Conservation (phyloP, 1,139 yeast genomes). For the Yamadazyma diddensiae region DNA sequence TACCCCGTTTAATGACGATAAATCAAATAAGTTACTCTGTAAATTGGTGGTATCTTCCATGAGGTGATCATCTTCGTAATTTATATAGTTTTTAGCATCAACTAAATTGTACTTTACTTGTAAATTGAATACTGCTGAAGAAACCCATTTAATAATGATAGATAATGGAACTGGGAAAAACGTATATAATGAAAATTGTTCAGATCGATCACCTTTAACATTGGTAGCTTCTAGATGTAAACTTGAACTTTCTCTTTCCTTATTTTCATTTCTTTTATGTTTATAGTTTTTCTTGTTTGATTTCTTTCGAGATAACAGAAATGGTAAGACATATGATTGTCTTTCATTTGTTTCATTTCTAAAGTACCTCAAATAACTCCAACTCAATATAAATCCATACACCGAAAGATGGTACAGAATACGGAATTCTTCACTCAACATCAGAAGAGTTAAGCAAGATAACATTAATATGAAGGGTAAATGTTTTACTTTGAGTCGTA, state of each 20-base stretch:
- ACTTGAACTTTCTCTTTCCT: slow-evolving; percentile 7
- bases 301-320: slow-evolving; percentile 22
- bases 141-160: slow-evolving; percentile 20
- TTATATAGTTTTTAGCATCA: slow-evolving; percentile 27
- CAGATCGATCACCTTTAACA: slow-evolving; percentile 38
- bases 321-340: slow-evolving; percentile 41
- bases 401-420: slow-evolving; percentile 24
- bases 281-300: slow-evolving; percentile 18
- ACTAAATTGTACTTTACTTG: slow-evolving; percentile 24
- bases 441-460: slow-evolving; percentile 17
- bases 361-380: slow-evolving; percentile 40
- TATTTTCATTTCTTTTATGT: slow-evolving; percentile 8
- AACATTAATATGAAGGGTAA: slow-evolving; percentile 33
- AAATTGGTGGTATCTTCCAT: slow-evolving; percentile 29
- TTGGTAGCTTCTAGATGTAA: slow-evolving; percentile 25
- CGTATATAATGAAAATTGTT: slow-evolving; percentile 40
- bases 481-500: slow-evolving; percentile 37
- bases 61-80: slow-evolving; percentile 21
- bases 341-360: slow-evolving; percentile 43
- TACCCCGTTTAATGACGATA: slow-evolving; percentile 43
- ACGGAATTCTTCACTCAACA: slow-evolving; percentile 28
- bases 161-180: slow-evolving; percentile 46
- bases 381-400: slow-evolving; percentile 34
- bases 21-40: slow-evolving; percentile 36
- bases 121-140: slow-evolving; percentile 18